Evolutionary conservation across 495 filamentous ascomycete genomes (phyloP), one percentile per base, ranked within the genome.

Genomic region (Aspergillus nidulans): DNA sequence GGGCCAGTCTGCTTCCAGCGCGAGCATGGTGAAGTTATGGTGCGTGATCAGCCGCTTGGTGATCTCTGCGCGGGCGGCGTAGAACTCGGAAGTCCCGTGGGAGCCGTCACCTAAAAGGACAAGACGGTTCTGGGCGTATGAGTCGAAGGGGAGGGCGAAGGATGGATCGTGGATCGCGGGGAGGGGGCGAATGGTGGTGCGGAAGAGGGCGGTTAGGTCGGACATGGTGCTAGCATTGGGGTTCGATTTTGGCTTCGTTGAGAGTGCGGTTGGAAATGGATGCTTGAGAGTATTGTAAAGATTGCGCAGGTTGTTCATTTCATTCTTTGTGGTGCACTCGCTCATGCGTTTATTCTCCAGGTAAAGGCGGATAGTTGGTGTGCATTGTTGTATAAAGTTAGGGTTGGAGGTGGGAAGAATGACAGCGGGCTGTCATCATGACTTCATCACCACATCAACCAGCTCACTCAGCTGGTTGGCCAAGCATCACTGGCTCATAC

Each of bases 61-160:
- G 52, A 84, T 78, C 36, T 76, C 74, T 18, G 79, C 79, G 15
- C 81, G 77, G 5, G 77, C 78, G 25, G 63, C 38, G 64, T 83
- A 84, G 67, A 82, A 84, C 56, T 84, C 81, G 1, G 79, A 83
- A 1, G 81, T 83, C 25, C 81, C 81, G 59, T 83, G 81, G 26
- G 75, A 80, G 28, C 70, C 78, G 55, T 83, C 81, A 20, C 81
- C 81, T 8, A 84, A 71, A 2, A 83, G 78, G 16, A 83, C 67
- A 21, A 83, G 62, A 32, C 72, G 69, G 55, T 63, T 68, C n/a
- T 64, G 59, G 7, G 63, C 65, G 58, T 73, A 81, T 18, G 46
- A 55, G 63, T 80, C 77, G 41, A 81, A 80, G 53, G 66, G 55
- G 6, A 68, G 56, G 6, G 63, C 72, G 50, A 79, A 79, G 10